These are phyloP conservation scores for Komagataella ulmi DNA, from an alignment of 805 yeast genomes.

Conservation along the genomic window DNA sequence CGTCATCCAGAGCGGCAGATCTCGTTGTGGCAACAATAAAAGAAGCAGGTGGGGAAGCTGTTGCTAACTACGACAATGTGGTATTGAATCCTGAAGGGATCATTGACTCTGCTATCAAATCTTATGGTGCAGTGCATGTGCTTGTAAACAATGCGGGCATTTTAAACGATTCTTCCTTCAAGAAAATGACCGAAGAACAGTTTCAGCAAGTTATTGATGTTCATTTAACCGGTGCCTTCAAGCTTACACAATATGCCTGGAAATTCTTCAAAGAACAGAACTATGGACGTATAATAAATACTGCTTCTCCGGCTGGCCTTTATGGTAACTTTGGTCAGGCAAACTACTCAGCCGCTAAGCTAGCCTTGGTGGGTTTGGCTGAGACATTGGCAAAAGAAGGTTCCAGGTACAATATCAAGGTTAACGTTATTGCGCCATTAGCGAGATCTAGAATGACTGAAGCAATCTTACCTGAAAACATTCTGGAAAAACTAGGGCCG, in stretches of 20 bases:
- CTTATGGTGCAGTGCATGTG: conserved; percentile 80
- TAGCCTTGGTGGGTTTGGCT: conserved; percentile 81
- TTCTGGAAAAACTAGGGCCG: conserved; percentile 70
- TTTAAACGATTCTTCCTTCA: conserved; percentile 74
- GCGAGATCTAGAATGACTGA: conserved; percentile 97
- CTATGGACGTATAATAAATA: conserved; percentile 81
- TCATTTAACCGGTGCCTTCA: conserved; percentile 82
- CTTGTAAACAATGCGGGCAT: conserved; percentile 93
- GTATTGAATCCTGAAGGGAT: conserved; percentile 72
- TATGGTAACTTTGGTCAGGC: conserved; percentile 97
- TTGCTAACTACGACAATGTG: conserved; percentile 89
- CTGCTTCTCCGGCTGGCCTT: conserved; percentile 95
- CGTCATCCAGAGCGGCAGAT: conserved; percentile 68
- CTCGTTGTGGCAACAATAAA: conserved; percentile 77
- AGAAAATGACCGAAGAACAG: conserved; percentile 73
- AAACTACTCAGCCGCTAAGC: conserved; percentile 88
- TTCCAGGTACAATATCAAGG: conserved; percentile 63
- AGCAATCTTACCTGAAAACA: conserved; percentile 71
- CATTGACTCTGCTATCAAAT: conserved; percentile 72
- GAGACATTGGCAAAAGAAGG: conserved; percentile 97
- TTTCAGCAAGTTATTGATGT: conserved; percentile 74
- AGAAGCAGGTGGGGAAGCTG: conserved; percentile 70
- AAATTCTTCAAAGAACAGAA: conserved; percentile 72
- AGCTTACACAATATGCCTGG: conserved; percentile 86
- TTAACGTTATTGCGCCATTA: conserved; percentile 84